Evolutionary conservation across 495 filamentous ascomycete genomes (phyloP).

Genomic region (Lasiosphaeria hispida): DNA sequence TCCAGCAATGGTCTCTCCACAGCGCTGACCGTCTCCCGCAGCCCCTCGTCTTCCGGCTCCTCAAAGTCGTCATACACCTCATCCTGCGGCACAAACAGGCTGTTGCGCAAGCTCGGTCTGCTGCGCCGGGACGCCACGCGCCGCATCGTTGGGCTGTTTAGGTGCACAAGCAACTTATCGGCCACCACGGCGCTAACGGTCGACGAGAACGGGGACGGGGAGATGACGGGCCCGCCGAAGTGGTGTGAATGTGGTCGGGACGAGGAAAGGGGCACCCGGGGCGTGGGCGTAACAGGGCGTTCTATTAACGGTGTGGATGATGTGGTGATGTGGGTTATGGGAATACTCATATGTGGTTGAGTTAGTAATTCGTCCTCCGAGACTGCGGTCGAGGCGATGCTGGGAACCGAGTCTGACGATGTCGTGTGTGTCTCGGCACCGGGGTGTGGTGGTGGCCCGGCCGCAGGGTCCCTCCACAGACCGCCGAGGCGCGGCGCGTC

Average conservation of each 20-base stretch:
- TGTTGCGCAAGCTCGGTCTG: slow-evolving; percentile 38
- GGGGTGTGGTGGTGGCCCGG: slow-evolving; percentile 23
- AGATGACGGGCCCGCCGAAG: slow-evolving; percentile 39
- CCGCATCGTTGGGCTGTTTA: slow-evolving; percentile 31
- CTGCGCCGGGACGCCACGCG: slow-evolving; percentile 28
- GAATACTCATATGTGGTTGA: slow-evolving; percentile 8
- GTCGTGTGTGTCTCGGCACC: slow-evolving; percentile 29
- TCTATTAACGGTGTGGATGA: slow-evolving; percentile 10
- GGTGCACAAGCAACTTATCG: slow-evolving; percentile 40
- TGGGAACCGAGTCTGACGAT: slow-evolving; percentile 39
- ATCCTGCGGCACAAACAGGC: slow-evolving; percentile 40
- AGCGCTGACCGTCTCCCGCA: slow-evolving; percentile 5
- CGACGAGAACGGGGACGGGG: slow-evolving; percentile 47
- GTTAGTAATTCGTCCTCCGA: slow-evolving; percentile 20
- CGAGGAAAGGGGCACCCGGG: slow-evolving; percentile 8
- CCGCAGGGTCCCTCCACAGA: slow-evolving; percentile 28
- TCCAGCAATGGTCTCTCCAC: slow-evolving; percentile 18
- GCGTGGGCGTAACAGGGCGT: slow-evolving; percentile 28
- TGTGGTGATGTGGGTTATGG: slow-evolving; percentile 12
- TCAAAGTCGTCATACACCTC: slow-evolving; percentile 25
- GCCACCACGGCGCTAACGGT: slow-evolving; percentile 47
- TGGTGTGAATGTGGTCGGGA: slow-evolving; percentile 36
- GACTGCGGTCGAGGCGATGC: slow-evolving; percentile 31
- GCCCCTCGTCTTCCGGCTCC: slow-evolving; percentile 2
- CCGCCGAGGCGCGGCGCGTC: slow-evolving; percentile 34